phyloP scores from a whole-genome alignment of 148 eudicot genomes.

The Rhododendron henanense region DNA sequence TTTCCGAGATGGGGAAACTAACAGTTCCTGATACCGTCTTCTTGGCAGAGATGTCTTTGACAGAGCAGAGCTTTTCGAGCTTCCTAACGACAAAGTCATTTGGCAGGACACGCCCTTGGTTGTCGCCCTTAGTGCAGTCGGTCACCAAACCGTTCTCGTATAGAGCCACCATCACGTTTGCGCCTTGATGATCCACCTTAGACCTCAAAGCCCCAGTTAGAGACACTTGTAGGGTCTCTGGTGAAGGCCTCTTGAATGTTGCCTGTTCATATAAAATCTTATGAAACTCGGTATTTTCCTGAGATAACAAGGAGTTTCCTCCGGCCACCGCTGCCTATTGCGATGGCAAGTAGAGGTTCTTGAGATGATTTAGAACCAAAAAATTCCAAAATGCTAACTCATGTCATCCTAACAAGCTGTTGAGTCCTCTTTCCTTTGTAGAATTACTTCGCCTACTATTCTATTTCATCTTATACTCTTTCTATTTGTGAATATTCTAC shows the following conservation, averaged over 20 bases:
- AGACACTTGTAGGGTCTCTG: constrained; percentile 51
- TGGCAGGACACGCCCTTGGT: constrained; percentile 58
- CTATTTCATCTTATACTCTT: too few species aligned
- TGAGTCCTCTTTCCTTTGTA: too few species aligned
- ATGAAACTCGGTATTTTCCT: not conserved
- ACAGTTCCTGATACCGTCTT: constrained; percentile 50
- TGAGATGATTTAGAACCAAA: not conserved
- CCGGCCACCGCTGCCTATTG: not conserved
- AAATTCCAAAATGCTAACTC: not conserved
- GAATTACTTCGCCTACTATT: too few species aligned
- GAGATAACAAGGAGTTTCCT: not conserved
- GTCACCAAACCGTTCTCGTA: constrained; percentile 64
- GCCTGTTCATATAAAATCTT: constrained; percentile 34
- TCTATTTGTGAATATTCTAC: too few species aligned
- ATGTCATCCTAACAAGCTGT: too few species aligned
- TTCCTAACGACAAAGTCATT: constrained; percentile 71
- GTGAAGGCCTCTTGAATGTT: constrained; percentile 44
- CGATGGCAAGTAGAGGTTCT: not conserved
- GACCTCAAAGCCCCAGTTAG: constrained; percentile 55
- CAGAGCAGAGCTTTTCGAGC: constrained; percentile 57
- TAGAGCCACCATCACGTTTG: constrained; percentile 66
- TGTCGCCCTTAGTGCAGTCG: constrained; percentile 51
- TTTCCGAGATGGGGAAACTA: constrained; percentile 58
- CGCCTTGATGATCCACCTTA: constrained; percentile 61
- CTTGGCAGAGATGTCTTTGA: constrained; percentile 61